phyloP scores from a whole-genome alignment of 441 rosid genomes.

The Erodium chrysanthum region DNA sequence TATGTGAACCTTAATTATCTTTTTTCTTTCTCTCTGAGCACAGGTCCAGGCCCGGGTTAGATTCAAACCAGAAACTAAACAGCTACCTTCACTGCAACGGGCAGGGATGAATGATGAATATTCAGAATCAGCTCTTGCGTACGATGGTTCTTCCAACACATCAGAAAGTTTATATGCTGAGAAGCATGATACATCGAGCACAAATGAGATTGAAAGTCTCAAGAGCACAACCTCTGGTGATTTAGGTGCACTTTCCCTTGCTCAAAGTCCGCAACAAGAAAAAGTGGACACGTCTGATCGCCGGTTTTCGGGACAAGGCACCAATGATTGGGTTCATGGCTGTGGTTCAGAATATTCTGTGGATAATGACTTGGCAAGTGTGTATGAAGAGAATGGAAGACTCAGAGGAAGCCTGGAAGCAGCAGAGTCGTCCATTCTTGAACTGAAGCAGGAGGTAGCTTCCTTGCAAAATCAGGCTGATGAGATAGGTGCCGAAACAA shows the following conservation, averaged over 20 bases:
- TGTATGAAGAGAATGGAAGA: constrained; percentile 64
- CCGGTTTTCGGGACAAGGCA: constrained; percentile 37
- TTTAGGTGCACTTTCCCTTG: constrained; percentile 44
- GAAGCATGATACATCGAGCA: constrained; percentile 70
- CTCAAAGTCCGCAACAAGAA: constrained; percentile 50
- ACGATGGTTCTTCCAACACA: constrained; percentile 87
- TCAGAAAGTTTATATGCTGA: constrained; percentile 76
- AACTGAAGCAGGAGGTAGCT: constrained; percentile 65
- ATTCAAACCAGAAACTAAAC: constrained; percentile 50
- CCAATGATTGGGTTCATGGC: constrained; percentile 52
- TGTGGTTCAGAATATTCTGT: constrained; percentile 67
- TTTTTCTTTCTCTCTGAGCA: constrained; percentile 16
- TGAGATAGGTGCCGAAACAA: constrained; percentile 64
- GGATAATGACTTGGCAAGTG: constrained; percentile 52
- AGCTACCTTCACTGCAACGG: constrained; percentile 38
- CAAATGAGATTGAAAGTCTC: constrained; percentile 70
- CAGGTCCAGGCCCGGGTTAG: constrained; percentile 59
- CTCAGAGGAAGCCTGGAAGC: constrained; percentile 75
- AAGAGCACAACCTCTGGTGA: constrained; percentile 74
- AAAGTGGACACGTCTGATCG: constrained; percentile 48
- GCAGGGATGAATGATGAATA: constrained; percentile 43
- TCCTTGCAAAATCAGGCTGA: constrained; percentile 62
- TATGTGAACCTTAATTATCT: constrained; percentile 6
- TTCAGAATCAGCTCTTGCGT: constrained; percentile 56
- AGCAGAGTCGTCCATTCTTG: constrained; percentile 66